Evolutionary conservation across 2,329 filamentous ascomycete species (phyloP).

Genomic region (Cladophialophora chaetospira): DNA sequence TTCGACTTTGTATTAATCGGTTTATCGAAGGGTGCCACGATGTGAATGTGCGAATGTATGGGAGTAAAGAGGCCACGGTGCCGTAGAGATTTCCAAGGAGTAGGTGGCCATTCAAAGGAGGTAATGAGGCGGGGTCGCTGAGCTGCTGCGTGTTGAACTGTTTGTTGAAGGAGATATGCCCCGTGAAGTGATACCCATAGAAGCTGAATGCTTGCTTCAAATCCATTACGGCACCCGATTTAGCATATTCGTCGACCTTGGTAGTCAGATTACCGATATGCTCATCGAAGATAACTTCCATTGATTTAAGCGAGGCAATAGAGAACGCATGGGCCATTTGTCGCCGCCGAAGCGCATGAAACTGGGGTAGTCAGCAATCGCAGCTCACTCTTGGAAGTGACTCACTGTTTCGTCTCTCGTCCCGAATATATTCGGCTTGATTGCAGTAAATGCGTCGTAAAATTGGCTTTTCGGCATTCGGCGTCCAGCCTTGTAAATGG

Average conservation of each 20-base stretch:
- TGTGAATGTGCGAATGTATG: conserved; percentile 9
- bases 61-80: conserved; percentile 35
- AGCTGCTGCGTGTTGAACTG: conserved; percentile 37
- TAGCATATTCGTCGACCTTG: conserved; percentile 27
- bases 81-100: conserved; percentile 37
- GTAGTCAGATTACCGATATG: conserved; percentile 37
- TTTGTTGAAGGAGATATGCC: conserved; percentile 35
- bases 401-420: conserved; percentile 36
- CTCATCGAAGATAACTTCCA: conserved; percentile 40
- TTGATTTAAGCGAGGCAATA: conserved; percentile 39
- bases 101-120: conserved; percentile 40
- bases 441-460: conserved; percentile 39
- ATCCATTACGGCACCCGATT: conserved; percentile 33
- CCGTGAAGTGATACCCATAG: conserved; percentile 9
- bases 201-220: conserved; percentile 37
- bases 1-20: conserved; percentile 1
- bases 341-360: conserved; percentile 9
- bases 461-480: conserved; percentile 41
- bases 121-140: conserved; percentile 36
- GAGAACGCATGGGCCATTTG: conserved; percentile 41
- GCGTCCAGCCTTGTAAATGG: conserved; percentile 35
- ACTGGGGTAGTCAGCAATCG: background rate
- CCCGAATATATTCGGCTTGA: conserved; percentile 40
- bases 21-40: background rate
- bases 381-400: background rate